Conservation (phyloP, 1,284 basidiomycete genomes). For the Leccinum griseonigrum region DNA sequence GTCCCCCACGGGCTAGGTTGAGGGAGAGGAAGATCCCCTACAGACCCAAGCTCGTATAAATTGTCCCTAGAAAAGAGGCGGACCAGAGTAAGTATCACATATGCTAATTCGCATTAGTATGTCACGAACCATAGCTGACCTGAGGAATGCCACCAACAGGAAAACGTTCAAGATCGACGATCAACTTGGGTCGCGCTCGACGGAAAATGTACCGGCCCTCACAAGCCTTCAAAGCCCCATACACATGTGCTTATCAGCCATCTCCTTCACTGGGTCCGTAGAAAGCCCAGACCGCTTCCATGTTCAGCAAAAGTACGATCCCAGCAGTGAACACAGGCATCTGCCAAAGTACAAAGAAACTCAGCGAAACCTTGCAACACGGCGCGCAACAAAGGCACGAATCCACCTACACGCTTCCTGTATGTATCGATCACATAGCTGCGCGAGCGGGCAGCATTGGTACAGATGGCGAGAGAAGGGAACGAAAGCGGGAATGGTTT, state of each 20-base stretch:
- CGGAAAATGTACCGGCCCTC: constrained; percentile 30
- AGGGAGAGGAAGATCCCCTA: constrained; percentile 63
- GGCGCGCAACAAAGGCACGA: constrained; percentile 31
- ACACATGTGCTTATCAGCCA: constrained; percentile 63
- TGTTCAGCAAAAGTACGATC: constrained; percentile 51
- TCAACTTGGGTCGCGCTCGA: background rate
- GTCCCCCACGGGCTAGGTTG: constrained; percentile 45
- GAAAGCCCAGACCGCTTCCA: constrained; percentile 49
- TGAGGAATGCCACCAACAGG: constrained; percentile 25
- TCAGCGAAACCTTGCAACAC: constrained; percentile 9
- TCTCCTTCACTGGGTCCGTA: constrained; percentile 50
- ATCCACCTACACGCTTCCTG: constrained; percentile 33
- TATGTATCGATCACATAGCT: constrained; percentile 67
- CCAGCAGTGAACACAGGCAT: constrained; percentile 45
- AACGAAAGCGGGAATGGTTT: constrained; percentile 52
- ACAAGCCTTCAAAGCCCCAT: constrained; percentile 45
- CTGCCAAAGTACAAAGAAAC: constrained; percentile 8
- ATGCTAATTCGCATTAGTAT: background rate
- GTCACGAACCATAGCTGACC: constrained; percentile 29
- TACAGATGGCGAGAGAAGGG: constrained; percentile 55
- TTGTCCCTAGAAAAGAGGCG: constrained; percentile 48
- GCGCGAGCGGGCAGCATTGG: constrained; percentile 79
- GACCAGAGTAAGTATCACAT: background rate
- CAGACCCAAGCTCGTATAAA: constrained; percentile 62
- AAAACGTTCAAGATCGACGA: background rate